Evolutionary conservation across 306 rosid genomes (phyloP), one percentile per base, ranked within the genome.

Genomic region (Cicer yamashitae): DNA sequence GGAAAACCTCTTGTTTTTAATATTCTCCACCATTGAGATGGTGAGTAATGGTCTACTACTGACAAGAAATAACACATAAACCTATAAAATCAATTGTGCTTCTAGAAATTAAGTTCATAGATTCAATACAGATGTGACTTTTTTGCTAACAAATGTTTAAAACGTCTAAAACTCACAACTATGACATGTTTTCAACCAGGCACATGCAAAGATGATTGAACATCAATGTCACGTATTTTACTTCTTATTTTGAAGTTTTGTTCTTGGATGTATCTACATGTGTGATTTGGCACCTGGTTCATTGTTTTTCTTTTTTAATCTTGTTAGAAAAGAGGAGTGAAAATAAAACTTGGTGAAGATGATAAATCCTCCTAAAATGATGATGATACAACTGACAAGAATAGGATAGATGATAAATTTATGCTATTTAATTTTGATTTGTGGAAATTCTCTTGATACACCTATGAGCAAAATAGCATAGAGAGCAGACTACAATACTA

Each of bases 21-120:
- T 48, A 50, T 63, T 50, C 41, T 45, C 15, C 40, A 30, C 22
- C 67, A 67, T 76, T 67, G 22, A 25, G 67, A 67, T 66, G n/a
- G 47, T 43, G 79, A 64, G 34, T 38, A 12, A 13, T 12, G 13
- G 45, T 37, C n/a, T 57, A 40, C 76, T 8, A 59, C 8, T 38
- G 69, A 9, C 69, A 58, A 45, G 45, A 61, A 34, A 47, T 46
- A 51, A 15, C 40, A 47, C 41, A 62, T 37, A 41, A 14, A 7
- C 52, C 57, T 47, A 62, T 48, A 15, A 0, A 10, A 17, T 59
- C 34, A 8, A 74, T 38, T 30, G 38, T 17, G 39, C 39, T n/a
- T 39, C 15, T 20, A 1, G 2, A 47, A 62, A 62, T 62, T 11
- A 45, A 40, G 56, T 20, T 22, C 22, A 43, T 22, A 58, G 70